Evolutionary conservation across 2,329 filamentous ascomycete genomes (phyloP).

Genomic region (Xylariaceae sp.): DNA sequence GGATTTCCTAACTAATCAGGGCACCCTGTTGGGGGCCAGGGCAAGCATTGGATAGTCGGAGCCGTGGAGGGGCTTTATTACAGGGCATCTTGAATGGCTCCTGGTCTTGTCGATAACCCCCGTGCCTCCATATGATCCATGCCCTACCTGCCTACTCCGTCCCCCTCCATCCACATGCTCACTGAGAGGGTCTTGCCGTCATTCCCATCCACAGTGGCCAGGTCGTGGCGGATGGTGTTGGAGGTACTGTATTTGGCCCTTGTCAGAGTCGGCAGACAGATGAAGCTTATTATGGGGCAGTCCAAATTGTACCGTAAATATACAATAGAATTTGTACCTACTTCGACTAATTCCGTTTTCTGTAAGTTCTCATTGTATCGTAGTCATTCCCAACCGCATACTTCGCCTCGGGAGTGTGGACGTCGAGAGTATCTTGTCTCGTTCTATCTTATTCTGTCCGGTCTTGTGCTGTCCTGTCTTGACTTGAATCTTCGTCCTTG

Average conservation of each 20-base stretch:
- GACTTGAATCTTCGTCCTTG: slow-evolving; percentile 1
- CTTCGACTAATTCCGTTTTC: neutral
- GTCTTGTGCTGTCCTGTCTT: neutral
- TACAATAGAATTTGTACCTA: neutral
- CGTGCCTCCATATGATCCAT: slow-evolving; percentile 41
- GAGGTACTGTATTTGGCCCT: slow-evolving; percentile 29
- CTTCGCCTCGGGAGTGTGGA: neutral
- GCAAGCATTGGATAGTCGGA: slow-evolving; percentile 39
- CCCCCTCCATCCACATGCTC: slow-evolving; percentile 31
- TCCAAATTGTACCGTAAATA: neutral
- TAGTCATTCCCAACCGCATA: neutral
- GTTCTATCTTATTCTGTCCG: too few relatives aligned
- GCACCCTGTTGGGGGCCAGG: slow-evolving; percentile 43
- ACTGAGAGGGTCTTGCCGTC: slow-evolving; percentile 31
- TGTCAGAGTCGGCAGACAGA: slow-evolving; percentile 35
- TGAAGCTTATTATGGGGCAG: slow-evolving; percentile 28
- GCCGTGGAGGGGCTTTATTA: slow-evolving; percentile 34
- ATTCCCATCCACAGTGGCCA: slow-evolving; percentile 33
- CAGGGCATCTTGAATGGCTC: slow-evolving; percentile 36
- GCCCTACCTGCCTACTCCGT: slow-evolving; percentile 40
- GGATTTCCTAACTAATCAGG: slow-evolving; percentile 50
- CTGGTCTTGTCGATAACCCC: slow-evolving; percentile 33
- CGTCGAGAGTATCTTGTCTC: neutral
- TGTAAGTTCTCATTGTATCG: neutral
- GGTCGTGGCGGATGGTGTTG: slow-evolving; percentile 27